Base-by-base conservation (phyloP, 2,329 filamentous ascomycete genomes). In the Cladosporium cucumerinum region DNA sequence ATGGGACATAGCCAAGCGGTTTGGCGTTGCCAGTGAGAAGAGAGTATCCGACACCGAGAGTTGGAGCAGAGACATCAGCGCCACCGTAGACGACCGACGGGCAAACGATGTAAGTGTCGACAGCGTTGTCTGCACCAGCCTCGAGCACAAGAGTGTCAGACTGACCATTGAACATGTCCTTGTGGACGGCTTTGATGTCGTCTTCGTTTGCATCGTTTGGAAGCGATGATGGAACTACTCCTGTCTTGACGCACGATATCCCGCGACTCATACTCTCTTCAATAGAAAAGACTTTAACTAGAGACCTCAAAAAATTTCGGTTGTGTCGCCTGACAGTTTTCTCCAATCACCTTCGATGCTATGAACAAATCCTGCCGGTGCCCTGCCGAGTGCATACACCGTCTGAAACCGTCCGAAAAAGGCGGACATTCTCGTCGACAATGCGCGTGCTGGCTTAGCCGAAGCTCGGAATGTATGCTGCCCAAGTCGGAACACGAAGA, bases 111-210 rank as follows among this genome's bases (percentile, higher is more conserved):
- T 63, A 63, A 28, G 60, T 63, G 18, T 63, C 49, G 2, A 63
- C 49, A 16, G 49, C 34, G 12, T 39, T 34, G 18, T 63, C 60
- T 1, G 32, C 60, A 28, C 60, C 60, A 12, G 60, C 60, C 25
- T 63, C 12, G 25, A 63, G 60, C 18, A 63, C 60, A 26, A 63
- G 46, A n/a, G 60, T 63, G 60, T 63, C 60, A 10, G 60, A 63
- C 60, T 63, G 60, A 0, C 60, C 60, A 23, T 63, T 63, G 23
- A 63, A 63, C 49, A 69, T 69, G 39, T 68, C 67, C 46, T 66
- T 66, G 28, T 64, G 59, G 51, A 70, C 66, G 36, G 64, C 65
- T 14, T 64, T 63, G 60, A 66, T 66, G 34, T 69, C 67, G 16
- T 66, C 67, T 26, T 52, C 16, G 21, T 65, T 64, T 28, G 48